Base-by-base conservation (phyloP, 2,329 filamentous ascomycete species). In the Penicillium sp. region DNA sequence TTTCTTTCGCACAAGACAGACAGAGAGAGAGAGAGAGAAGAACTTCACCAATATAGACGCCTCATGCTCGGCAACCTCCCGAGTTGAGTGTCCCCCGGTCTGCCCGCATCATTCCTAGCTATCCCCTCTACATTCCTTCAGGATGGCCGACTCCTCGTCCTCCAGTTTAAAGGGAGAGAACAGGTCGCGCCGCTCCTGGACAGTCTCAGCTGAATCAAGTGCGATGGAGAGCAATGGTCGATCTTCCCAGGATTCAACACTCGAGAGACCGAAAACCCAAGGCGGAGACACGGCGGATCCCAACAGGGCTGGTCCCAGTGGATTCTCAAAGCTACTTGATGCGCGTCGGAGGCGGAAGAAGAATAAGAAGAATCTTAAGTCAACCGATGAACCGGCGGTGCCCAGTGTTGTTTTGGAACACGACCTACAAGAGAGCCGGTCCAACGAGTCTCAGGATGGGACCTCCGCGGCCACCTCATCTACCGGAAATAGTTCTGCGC, bases 251-350 rank as follows among this genome's bases (percentile, higher is more conserved):
- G 73, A 74, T 39, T 76, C 74, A 7, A 67, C 61, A 7, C 56
- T 66, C 35, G 74, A 76, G 47, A 65, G 69, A 58, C 70, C 67
- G 2, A 75, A 72, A 56, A 69, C 70, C 27, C 69, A 74, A 43
- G 72, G 72, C 49, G 71, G 73, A 41, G 74, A 70, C 26, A 57
- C 35, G 9, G 55, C 70, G 45, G 72, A 72, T 59, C 68, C 70
- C 59, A 66, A 65, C 47, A 74, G 74, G 63, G 69, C 71, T 57
- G 67, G 68, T 40, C 59, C 68, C 43, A 77, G 73, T 60, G 78
- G 79, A 49, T 75, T 85, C 58, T 79, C 81, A 10, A 81, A 79
- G 60, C 68, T 84, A 52, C 75, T 83, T 49, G 69, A 74, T 26
- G 70, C 72, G 29, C 70, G 73, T 46, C 69, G 70, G 32, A 73